A percentile compares a stretch with the other conserved stretches of the same genome.
phyloP scores from a whole-genome alignment of 306 rosid genomes.

The Sicyos baderoa region DNA sequence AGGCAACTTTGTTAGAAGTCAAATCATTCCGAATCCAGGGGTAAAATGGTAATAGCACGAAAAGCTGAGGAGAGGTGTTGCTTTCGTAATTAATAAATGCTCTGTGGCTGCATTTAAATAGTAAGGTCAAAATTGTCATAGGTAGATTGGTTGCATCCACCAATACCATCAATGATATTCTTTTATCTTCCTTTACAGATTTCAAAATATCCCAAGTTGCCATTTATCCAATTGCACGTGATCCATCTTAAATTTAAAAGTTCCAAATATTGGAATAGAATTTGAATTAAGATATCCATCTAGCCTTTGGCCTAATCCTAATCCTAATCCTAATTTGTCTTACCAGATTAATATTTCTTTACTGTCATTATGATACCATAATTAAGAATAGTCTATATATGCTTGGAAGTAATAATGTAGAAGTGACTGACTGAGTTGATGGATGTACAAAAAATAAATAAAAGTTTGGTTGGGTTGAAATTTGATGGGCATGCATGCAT shows the following conservation, averaged over 20 bases:
- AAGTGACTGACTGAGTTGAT: too few relatives aligned
- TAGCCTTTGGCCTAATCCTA: too few relatives aligned
- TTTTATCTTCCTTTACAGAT: background rate
- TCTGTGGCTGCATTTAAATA: background rate
- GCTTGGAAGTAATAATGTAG: too few relatives aligned
- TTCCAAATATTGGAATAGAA: background rate
- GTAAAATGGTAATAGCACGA: background rate
- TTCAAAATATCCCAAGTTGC: background rate
- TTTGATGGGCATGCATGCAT: conserved; percentile 25
- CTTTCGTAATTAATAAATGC: conserved; percentile 17
- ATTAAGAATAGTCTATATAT: too few relatives aligned
- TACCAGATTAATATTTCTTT: too few relatives aligned
- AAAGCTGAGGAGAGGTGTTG: conserved; percentile 16
- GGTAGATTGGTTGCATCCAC: conserved; percentile 4
- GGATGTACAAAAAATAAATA: too few relatives aligned
- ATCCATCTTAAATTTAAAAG: background rate
- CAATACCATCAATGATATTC: conserved; percentile 15
- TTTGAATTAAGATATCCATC: background rate
- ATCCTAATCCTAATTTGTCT: too few relatives aligned
- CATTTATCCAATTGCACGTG: background rate
- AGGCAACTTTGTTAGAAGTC: background rate
- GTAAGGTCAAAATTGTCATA: conserved; percentile 11
- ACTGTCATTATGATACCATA: too few relatives aligned
- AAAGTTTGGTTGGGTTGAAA: background rate
- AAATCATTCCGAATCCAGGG: conserved; percentile 4